Conservation (phyloP, 2,329 filamentous ascomycete genomes). For the Zasmidium citrigriseum region DNA sequence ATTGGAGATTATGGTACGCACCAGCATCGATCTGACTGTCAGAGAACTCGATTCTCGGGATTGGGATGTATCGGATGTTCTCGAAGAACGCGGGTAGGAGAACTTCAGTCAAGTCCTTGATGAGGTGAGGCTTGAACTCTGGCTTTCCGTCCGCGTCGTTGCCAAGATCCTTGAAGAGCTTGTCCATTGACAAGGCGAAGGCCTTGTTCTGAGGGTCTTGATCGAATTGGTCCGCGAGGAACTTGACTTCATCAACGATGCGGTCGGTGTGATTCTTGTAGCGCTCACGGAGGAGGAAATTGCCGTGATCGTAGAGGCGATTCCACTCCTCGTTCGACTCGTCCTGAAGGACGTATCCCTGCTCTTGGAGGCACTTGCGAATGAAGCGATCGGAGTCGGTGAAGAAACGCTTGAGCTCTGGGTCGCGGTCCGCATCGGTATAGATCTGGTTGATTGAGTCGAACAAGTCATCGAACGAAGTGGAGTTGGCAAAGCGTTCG, state of each 20-base stretch:
- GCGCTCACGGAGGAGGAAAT: slow-evolving; percentile 82
- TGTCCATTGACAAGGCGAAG: slow-evolving; percentile 74
- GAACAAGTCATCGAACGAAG: slow-evolving; percentile 83
- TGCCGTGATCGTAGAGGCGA: slow-evolving; percentile 78
- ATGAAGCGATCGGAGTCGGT: slow-evolving; percentile 74
- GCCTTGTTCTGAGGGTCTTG: slow-evolving; percentile 81
- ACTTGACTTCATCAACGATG: slow-evolving; percentile 86
- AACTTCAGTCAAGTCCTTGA: slow-evolving; percentile 85
- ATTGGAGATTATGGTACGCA: too few species aligned
- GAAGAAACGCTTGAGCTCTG: slow-evolving; percentile 89
- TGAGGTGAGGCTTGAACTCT: slow-evolving; percentile 85
- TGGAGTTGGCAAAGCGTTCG: slow-evolving; percentile 94
- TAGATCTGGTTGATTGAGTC: slow-evolving; percentile 84
- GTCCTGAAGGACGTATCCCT: slow-evolving; percentile 88
- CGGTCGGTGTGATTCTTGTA: slow-evolving; percentile 85
- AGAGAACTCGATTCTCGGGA: slow-evolving; percentile 90
- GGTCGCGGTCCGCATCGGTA: slow-evolving; percentile 79
- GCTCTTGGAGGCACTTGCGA: slow-evolving; percentile 79
- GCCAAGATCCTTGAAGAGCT: slow-evolving; percentile 87
- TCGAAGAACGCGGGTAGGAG: slow-evolving; percentile 83
- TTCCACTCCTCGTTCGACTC: slow-evolving; percentile 80
- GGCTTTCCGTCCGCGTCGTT: slow-evolving; percentile 82
- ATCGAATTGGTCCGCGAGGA: slow-evolving; percentile 85
- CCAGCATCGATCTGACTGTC: slow-evolving; percentile 77
- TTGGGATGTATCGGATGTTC: slow-evolving; percentile 83